Conservation (phyloP, 352 stramenopile species). For the Phytophthora hybrid region DNA sequence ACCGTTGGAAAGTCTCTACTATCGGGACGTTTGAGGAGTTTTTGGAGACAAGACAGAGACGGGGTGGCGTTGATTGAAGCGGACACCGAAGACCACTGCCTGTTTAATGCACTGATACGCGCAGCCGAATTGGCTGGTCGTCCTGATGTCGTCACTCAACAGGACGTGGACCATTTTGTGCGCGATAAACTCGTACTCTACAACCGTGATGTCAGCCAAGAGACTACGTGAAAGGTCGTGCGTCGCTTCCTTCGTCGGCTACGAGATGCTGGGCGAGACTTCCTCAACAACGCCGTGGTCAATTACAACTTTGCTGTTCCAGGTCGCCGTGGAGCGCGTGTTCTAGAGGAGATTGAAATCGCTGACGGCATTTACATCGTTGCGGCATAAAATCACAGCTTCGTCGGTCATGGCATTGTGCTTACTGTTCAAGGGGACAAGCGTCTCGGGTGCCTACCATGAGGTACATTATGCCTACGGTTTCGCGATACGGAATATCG, state of each 20-base stretch:
- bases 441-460: not conserved
- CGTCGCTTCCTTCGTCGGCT: not conserved
- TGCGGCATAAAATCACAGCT: too few species aligned
- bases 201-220: slow-evolving; percentile 1
- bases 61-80: not conserved
- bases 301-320: not conserved
- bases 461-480: too few species aligned
- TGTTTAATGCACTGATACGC: slow-evolving; percentile 9
- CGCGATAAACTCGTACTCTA: not conserved
- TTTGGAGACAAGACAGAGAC: not conserved
- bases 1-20: slow-evolving; percentile 1
- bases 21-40: not conserved
- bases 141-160: slow-evolving; percentile 2
- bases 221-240: slow-evolving; percentile 4
- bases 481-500: too few species aligned
- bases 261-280: not conserved
- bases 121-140: slow-evolving; percentile 10
- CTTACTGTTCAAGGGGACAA: too few species aligned
- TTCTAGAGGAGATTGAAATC: too few species aligned
- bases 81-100: not conserved
- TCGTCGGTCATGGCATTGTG: too few species aligned
- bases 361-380: too few species aligned
- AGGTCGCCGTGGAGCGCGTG: too few species aligned
- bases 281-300: not conserved
- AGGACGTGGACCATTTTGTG: slow-evolving; percentile 14